These are phyloP conservation scores for Lathyrus oleraceus DNA, from an alignment of 306 rosid genomes.

Conservation along the genomic window DNA sequence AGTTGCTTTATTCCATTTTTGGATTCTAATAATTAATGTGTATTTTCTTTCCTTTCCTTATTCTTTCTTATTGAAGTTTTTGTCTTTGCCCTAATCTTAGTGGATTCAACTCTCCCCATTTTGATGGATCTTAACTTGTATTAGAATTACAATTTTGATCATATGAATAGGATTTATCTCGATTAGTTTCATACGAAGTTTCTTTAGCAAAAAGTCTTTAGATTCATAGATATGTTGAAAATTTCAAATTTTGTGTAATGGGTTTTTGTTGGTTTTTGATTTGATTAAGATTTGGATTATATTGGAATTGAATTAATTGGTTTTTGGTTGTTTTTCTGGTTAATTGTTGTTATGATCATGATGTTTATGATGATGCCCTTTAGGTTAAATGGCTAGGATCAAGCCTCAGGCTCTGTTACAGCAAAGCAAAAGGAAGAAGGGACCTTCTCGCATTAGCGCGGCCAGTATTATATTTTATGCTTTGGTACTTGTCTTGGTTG, in stretches of 20 bases:
- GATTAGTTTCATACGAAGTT: too few species aligned
- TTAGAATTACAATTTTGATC: neutral
- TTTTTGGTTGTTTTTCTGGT: neutral
- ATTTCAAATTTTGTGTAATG: slow-evolving; percentile 18
- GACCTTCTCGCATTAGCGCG: slow-evolving; percentile 55
- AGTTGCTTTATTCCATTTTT: slow-evolving; percentile 11
- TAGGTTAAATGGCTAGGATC: slow-evolving; percentile 62
- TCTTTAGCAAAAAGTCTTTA: neutral
- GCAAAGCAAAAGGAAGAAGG: slow-evolving; percentile 82
- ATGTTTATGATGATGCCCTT: neutral
- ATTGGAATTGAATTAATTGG: slow-evolving; percentile 18
- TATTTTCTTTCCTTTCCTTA: slow-evolving; percentile 12
- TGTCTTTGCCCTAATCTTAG: slow-evolving; percentile 25
- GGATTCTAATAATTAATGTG: slow-evolving; percentile 15
- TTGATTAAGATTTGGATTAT: slow-evolving; percentile 10
- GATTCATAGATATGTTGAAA: slow-evolving; percentile 5
- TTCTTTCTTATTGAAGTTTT: neutral
- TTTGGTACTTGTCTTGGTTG: slow-evolving; percentile 52
- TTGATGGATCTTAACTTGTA: slow-evolving; percentile 38
- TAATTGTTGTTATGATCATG: slow-evolving; percentile 26
- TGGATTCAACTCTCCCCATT: slow-evolving; percentile 30
- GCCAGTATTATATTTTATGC: slow-evolving; percentile 45
- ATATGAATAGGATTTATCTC: too few species aligned
- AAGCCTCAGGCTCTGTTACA: slow-evolving; percentile 73
- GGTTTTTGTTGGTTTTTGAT: slow-evolving; percentile 22